A percentile compares a stretch with the other conserved stretches of the same genome.
phyloP scores from a whole-genome alignment of 306 rosid species.

The Biancaea sappan region DNA sequence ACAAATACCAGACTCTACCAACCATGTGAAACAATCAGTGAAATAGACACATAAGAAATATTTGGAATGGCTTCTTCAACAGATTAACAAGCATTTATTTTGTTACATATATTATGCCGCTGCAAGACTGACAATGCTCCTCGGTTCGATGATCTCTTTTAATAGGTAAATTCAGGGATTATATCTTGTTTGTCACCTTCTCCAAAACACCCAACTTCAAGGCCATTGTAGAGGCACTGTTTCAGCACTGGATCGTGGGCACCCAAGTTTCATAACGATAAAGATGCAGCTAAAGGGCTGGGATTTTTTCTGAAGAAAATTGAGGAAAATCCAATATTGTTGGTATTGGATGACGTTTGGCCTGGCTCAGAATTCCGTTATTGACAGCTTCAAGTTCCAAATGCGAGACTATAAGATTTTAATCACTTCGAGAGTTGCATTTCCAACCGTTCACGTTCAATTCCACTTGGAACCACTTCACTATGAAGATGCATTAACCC shows the following conservation, averaged over 20 bases:
- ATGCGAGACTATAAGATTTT: conserved; percentile 53
- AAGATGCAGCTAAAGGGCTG: conserved; percentile 27
- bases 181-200: conserved; percentile 52
- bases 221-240: conserved; percentile 42
- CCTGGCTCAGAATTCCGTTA: conserved; percentile 48
- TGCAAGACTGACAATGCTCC: background rate
- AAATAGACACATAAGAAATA: no score
- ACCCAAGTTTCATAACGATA: conserved; percentile 38
- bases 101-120: background rate
- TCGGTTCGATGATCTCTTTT: conserved; percentile 10
- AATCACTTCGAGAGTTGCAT: conserved; percentile 60
- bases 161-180: conserved; percentile 47
- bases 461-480: conserved; percentile 39
- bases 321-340: conserved; percentile 35
- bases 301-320: conserved; percentile 31
- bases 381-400: conserved; percentile 43
- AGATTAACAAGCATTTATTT: background rate
- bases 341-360: conserved; percentile 78
- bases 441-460: conserved; percentile 30
- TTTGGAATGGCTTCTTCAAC: background rate
- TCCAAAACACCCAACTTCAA: conserved; percentile 47
- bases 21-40: no score
- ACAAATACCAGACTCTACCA: no score
- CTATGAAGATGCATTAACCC: conserved; percentile 46
- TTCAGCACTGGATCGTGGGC: conserved; percentile 25